These are phyloP conservation scores for Boletus barrowsii DNA, from an alignment of 768 basidiomycete species.

Conservation along the genomic window DNA sequence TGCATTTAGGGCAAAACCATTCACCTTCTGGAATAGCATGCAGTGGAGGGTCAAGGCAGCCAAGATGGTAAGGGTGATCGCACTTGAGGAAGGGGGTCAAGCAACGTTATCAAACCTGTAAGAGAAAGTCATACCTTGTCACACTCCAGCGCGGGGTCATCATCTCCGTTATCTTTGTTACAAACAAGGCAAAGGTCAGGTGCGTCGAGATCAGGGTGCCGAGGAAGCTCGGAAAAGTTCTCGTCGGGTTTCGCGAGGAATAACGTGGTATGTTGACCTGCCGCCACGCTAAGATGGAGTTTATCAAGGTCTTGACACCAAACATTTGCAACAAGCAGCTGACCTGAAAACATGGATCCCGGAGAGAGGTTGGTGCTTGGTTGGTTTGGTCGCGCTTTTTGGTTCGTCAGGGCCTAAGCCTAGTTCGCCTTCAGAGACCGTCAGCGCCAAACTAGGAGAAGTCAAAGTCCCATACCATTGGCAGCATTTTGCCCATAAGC, in stretches of 20 bases:
- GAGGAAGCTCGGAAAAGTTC: slow-evolving; percentile 70
- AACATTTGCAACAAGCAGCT: slow-evolving; percentile 41
- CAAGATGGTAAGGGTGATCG: slow-evolving; percentile 83
- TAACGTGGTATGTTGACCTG: slow-evolving; percentile 82
- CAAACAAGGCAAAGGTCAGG: slow-evolving; percentile 73
- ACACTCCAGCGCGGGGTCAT: slow-evolving; percentile 77
- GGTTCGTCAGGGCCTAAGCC: slow-evolving; percentile 77
- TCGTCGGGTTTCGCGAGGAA: slow-evolving; percentile 77
- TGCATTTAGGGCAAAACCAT: slow-evolving; percentile 87
- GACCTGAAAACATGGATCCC: slow-evolving; percentile 71
- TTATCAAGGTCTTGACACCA: background rate
- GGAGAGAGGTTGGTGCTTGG: slow-evolving; percentile 61
- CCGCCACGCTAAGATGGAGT: slow-evolving; percentile 57
- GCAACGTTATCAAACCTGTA: background rate
- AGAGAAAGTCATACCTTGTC: slow-evolving; percentile 62
- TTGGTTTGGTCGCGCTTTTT: slow-evolving; percentile 85
- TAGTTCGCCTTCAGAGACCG: slow-evolving; percentile 57
- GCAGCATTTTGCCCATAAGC: slow-evolving; percentile 84
- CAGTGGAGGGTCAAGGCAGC: slow-evolving; percentile 79
- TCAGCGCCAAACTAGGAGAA: background rate
- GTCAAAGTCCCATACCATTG: slow-evolving; percentile 49
- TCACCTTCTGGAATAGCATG: slow-evolving; percentile 78
- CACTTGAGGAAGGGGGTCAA: slow-evolving; percentile 49
- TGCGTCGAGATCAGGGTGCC: slow-evolving; percentile 77
- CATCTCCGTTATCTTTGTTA: slow-evolving; percentile 64